Conservation (phyloP, 2,329 filamentous ascomycete species). For the Hirsutella thompsonii region DNA sequence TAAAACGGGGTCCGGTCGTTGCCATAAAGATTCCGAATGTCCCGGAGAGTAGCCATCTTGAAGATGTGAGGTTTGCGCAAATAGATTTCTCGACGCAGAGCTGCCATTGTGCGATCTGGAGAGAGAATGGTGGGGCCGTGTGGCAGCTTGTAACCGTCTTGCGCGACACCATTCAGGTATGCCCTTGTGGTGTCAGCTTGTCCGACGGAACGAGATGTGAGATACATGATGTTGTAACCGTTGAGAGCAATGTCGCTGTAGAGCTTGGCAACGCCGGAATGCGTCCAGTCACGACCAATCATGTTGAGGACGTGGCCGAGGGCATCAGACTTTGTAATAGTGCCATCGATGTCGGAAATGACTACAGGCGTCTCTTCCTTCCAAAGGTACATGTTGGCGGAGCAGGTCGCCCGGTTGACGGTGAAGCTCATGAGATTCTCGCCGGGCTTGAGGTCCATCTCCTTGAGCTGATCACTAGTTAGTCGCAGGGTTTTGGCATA, state of each 20-base stretch:
- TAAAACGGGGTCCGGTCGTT: slow-evolving; percentile 75
- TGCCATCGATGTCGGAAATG: slow-evolving; percentile 97
- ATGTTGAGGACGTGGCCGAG: slow-evolving; percentile 90
- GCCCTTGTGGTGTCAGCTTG: slow-evolving; percentile 83
- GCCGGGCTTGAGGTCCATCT: slow-evolving; percentile 68
- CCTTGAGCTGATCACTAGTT: slow-evolving; percentile 90
- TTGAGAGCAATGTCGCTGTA: slow-evolving; percentile 93
- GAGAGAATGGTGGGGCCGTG: slow-evolving; percentile 90
- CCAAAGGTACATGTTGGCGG: slow-evolving; percentile 91
- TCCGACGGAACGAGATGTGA: slow-evolving; percentile 87
- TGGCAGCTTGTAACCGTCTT: slow-evolving; percentile 77
- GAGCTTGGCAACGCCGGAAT: slow-evolving; percentile 89
- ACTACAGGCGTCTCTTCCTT: slow-evolving; percentile 83
- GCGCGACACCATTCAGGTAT: slow-evolving; percentile 79
- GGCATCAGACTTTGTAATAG: slow-evolving; percentile 95
- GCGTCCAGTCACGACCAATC: slow-evolving; percentile 97
- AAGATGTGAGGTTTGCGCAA: slow-evolving; percentile 95
- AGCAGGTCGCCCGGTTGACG: slow-evolving; percentile 87
- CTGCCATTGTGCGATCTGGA: slow-evolving; percentile 89
- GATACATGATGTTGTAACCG: slow-evolving; percentile 97
- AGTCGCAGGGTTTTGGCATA: slow-evolving; percentile 94
- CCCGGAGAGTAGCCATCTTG: slow-evolving; percentile 96
- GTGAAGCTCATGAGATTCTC: slow-evolving; percentile 92
- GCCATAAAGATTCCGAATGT: slow-evolving; percentile 82
- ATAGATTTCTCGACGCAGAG: slow-evolving; percentile 83